Evolutionary conservation across 805 yeast species (phyloP).

Genomic region (Yamadazyma tumulicola): DNA sequence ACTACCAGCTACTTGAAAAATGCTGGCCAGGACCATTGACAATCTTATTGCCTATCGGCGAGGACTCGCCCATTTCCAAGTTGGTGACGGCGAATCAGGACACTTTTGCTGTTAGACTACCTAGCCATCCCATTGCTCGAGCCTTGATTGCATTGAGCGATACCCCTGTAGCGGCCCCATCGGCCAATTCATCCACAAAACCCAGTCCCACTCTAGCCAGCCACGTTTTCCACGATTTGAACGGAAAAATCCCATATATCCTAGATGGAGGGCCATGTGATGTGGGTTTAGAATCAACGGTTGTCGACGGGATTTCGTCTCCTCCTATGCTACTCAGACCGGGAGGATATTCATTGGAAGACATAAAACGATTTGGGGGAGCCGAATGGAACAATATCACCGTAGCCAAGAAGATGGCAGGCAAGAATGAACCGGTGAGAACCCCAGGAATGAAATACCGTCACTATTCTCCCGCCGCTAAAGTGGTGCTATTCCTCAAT

Average conservation of each 20-base stretch:
- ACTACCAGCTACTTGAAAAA: conserved; percentile 56
- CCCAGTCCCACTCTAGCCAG: conserved; percentile 90
- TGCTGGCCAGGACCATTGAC: conserved; percentile 98
- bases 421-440: conserved; percentile 62
- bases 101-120: conserved; percentile 91
- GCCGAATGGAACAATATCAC: conserved; percentile 58
- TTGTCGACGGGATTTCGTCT: conserved; percentile 77
- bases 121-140: conserved; percentile 82
- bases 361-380: conserved; percentile 66
- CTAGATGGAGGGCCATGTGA: conserved; percentile 86
- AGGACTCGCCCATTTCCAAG: conserved; percentile 53
- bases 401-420: conserved; percentile 65
- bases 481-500: conserved; percentile 63
- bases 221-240: conserved; percentile 79
- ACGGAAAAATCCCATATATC: conserved; percentile 77
- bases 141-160: conserved; percentile 83
- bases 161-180: conserved; percentile 94
- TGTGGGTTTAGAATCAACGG: conserved; percentile 94
- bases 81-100: conserved; percentile 82
- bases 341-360: conserved; percentile 86
- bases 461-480: conserved; percentile 90
- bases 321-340: conserved; percentile 93
- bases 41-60: conserved; percentile 64
- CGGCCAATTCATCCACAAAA: conserved; percentile 93
- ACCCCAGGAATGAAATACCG: conserved; percentile 99